A percentile compares a stretch with the other conserved stretches of the same genome.
These are phyloP conservation scores for Paspalum notatum DNA, from an alignment of 176 grass and related monocot genomes.

Conservation along the genomic window DNA sequence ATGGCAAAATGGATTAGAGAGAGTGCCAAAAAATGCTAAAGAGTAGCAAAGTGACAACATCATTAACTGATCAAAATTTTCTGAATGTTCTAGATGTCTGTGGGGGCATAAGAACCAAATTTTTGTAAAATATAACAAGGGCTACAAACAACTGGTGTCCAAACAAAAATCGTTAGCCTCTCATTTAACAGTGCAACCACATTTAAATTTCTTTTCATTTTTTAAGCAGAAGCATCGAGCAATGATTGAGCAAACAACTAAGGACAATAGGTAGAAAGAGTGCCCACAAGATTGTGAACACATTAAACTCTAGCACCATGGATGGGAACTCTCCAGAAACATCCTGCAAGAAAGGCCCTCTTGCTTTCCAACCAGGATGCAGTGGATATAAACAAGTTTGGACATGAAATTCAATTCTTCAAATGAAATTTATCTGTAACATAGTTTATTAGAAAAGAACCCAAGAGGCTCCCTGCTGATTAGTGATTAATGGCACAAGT, in stretches of 20 bases:
- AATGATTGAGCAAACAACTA: background rate
- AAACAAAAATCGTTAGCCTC: constrained; percentile 9
- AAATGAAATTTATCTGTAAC: background rate
- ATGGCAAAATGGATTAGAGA: constrained; percentile 34
- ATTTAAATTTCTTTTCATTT: constrained; percentile 26
- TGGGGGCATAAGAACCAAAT: constrained; percentile 2
- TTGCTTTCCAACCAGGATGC: constrained; percentile 18
- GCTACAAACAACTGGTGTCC: constrained; percentile 8
- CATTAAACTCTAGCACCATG: background rate
- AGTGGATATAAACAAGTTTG: constrained; percentile 26
- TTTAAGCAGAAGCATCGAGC: background rate
- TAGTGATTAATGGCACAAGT: background rate
- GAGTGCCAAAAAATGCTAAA: constrained; percentile 2
- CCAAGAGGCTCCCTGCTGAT: background rate
- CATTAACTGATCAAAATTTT: constrained; percentile 25
- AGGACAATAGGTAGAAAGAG: background rate
- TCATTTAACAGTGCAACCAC: background rate
- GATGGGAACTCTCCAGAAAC: background rate
- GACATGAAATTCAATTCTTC: constrained; percentile 14
- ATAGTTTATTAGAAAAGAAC: background rate
- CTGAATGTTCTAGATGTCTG: constrained; percentile 21
- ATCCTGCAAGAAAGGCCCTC: constrained; percentile 12
- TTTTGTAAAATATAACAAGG: background rate
- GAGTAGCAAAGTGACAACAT: constrained; percentile 28
- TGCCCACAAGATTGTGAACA: background rate